Evolutionary conservation across 768 basidiomycete species (phyloP), one percentile per base, ranked within the genome.

Genomic region (Botryobasidium botryosum): DNA sequence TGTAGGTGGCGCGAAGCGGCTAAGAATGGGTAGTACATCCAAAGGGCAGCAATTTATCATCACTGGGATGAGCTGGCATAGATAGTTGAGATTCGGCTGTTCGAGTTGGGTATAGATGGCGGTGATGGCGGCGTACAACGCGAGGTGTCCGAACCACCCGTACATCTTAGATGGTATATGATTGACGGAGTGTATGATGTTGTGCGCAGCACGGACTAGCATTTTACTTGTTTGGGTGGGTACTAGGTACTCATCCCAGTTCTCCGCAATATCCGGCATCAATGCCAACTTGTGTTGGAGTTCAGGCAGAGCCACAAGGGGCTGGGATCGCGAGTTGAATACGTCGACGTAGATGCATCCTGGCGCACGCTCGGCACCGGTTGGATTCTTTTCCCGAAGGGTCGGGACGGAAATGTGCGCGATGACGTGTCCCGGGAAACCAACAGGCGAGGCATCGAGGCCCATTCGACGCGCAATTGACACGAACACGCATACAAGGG

Each of bases 401-500:
- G 65, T 57, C 3, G 62, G 58, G 0, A 64, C 61, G 8, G 60
- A 53, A 35, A 79, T 65, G 44, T 72, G 62, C 10, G 64, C 72
- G 27, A 77, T 53, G 12, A 79, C 76, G 41, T 64, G 65, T 6
- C 59, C 57, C 4, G 77, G 78, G 45, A 75, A 74, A 51, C 72
- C 66, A 15, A 74, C 56, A 0, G 77, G 75, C 3, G 62, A 63
- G 0, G 74, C 74, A 6, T 55, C 50, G 15, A 79, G 60, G 21
- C 68, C 71, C 1, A 78, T 55, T 27, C 71, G 65, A 13, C 66
- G 63, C 15, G 67, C 67, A 35, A 79, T 58, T 15, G 68, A 21
- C 10, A 71, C 65, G 48, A 76, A 79, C 20, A 75, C 54, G 57
- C 71, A 74, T 31, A 69, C 69, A 35, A 79, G 61, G 8, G 73